Evolutionary conservation across 352 stramenopile genomes (phyloP).

Genomic region (Phytophthora macrochlamydospora): DNA sequence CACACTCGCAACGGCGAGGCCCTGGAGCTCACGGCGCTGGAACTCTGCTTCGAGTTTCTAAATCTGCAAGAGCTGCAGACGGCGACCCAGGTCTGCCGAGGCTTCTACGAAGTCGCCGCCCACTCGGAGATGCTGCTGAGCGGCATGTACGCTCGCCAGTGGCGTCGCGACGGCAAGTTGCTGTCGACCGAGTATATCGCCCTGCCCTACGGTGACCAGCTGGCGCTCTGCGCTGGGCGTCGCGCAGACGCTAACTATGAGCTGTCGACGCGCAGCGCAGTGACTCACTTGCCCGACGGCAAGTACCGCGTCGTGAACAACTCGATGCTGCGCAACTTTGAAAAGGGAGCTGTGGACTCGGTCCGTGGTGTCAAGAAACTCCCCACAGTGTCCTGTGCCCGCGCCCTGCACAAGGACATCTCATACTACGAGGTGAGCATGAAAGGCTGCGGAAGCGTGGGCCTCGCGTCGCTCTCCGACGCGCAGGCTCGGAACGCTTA

Average conservation of each 20-base stretch:
- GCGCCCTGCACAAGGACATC: slow-evolving; percentile 55
- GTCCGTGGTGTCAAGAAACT: slow-evolving; percentile 61
- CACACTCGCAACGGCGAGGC: slow-evolving; percentile 16
- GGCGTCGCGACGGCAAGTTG: slow-evolving; percentile 30
- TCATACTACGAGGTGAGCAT: slow-evolving; percentile 84
- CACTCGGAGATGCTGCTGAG: slow-evolving; percentile 53
- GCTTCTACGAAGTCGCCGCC: slow-evolving; percentile 60
- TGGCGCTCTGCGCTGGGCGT: slow-evolving; percentile 50
- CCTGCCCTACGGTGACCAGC: slow-evolving; percentile 49
- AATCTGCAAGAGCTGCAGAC: slow-evolving; percentile 51
- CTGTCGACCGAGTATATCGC: slow-evolving; percentile 43
- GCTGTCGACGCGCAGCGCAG: slow-evolving; percentile 66
- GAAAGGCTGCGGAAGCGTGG: slow-evolving; percentile 77
- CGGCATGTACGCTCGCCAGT: slow-evolving; percentile 67
- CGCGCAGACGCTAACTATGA: slow-evolving; percentile 32
- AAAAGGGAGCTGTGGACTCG: slow-evolving; percentile 72
- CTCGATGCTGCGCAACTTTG: slow-evolving; percentile 84
- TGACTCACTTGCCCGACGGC: slow-evolving; percentile 42
- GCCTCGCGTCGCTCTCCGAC: slow-evolving; percentile 72
- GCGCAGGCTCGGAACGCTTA: slow-evolving; percentile 57
- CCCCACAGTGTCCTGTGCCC: slow-evolving; percentile 56
- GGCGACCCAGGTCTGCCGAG: slow-evolving; percentile 51
- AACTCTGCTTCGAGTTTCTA: slow-evolving; percentile 82
- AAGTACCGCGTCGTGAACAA: slow-evolving; percentile 74
- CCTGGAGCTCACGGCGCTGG: slow-evolving; percentile 57